Conservation (phyloP, 2,329 filamentous ascomycete genomes). For the Beauveria brongniartii region DNA sequence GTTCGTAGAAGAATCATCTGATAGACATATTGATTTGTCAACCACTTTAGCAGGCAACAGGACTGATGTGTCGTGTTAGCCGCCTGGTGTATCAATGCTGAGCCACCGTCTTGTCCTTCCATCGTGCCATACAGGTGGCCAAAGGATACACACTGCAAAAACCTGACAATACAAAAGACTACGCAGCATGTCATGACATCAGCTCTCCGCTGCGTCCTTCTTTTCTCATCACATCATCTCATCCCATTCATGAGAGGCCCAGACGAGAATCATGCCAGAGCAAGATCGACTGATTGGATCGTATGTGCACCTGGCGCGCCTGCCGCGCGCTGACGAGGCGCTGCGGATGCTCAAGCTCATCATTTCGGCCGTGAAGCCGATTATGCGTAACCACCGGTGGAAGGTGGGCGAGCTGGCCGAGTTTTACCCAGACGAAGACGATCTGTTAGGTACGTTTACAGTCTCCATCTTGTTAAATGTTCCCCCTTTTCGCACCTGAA, state of each 20-base stretch:
- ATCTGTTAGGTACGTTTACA: slow-evolving; percentile 53
- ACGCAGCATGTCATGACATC: neutral
- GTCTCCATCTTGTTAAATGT: neutral
- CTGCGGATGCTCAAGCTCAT: slow-evolving; percentile 64
- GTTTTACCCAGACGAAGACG: slow-evolving; percentile 69
- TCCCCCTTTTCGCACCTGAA: neutral
- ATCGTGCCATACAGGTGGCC: neutral
- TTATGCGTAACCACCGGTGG: slow-evolving; percentile 85
- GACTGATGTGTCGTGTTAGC: neutral
- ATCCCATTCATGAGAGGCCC: neutral
- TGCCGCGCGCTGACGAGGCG: slow-evolving; percentile 41
- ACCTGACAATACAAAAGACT: neutral
- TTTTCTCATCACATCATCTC: neutral
- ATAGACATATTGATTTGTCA: too few relatives aligned
- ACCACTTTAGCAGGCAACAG: neutral
- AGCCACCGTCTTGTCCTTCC: neutral
- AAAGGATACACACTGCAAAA: neutral
- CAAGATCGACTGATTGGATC: slow-evolving; percentile 37
- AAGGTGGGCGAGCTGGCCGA: slow-evolving; percentile 71
- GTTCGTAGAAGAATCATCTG: too few relatives aligned
- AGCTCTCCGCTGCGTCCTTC: neutral
- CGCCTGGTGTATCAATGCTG: neutral
- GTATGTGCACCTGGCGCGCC: slow-evolving; percentile 40
- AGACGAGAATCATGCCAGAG: slow-evolving; percentile 28
- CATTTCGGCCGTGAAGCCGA: slow-evolving; percentile 84